Evolutionary conservation across 768 basidiomycete species (phyloP).

Genomic region (Naematelia encephala): DNA sequence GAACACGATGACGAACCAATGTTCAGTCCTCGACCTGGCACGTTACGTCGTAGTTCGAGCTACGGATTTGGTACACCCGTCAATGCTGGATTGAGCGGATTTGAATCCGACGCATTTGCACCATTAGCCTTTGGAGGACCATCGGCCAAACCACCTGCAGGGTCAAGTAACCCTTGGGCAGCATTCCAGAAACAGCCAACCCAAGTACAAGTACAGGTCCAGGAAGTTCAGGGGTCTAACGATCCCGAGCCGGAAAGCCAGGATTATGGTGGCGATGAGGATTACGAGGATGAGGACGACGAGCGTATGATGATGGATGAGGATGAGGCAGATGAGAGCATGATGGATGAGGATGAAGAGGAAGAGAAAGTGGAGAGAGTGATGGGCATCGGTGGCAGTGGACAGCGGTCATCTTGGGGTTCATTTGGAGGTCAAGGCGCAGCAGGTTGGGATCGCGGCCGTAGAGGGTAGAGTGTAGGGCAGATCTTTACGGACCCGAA

Average conservation of each 20-base stretch:
- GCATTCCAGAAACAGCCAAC: conserved; percentile 1
- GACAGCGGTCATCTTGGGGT: neutral
- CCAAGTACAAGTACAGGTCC: neutral
- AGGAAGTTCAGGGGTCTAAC: neutral
- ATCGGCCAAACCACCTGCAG: conserved; percentile 2
- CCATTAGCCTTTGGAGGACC: conserved; percentile 18
- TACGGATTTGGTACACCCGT: conserved; percentile 24
- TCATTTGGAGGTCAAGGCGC: no score
- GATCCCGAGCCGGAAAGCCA: conserved; percentile 2
- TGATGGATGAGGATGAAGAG: conserved; percentile 22
- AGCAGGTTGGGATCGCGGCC: no score
- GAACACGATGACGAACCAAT: neutral
- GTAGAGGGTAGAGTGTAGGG: no score
- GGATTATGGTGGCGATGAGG: conserved; percentile 7
- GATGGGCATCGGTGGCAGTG: conserved; percentile 13
- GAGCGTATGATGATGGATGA: conserved; percentile 23
- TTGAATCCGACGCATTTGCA: conserved; percentile 36
- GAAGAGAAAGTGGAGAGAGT: conserved; percentile 20
- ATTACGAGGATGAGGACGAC: conserved; percentile 7
- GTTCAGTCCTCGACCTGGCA: conserved; percentile 8
- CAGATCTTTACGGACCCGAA: no score
- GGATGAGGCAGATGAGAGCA: conserved; percentile 20
- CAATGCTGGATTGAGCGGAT: conserved; percentile 9
- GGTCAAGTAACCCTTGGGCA: conserved; percentile 7
- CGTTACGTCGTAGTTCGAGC: conserved; percentile 21